Base-by-base conservation (phyloP, 495 filamentous ascomycete species). In the Trichocladium antarcticum region DNA sequence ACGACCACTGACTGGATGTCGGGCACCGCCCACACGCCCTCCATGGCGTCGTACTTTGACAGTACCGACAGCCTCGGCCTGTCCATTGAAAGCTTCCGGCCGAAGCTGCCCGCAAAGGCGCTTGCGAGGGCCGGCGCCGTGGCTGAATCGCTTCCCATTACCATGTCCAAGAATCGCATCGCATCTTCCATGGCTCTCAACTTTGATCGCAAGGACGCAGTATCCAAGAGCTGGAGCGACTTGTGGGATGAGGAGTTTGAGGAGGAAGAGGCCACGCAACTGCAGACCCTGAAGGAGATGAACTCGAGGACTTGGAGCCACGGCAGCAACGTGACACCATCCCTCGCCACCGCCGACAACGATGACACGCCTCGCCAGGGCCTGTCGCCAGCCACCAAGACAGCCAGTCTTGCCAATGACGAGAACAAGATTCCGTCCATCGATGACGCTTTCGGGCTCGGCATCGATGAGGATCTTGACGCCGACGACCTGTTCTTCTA, bases 221-320 rank as follows among this genome's bases (percentile, higher is more conserved):
- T 89, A 10, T 92, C 89, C 22, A 95, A 96, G 79, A 96, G 89
- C 74, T 96, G 89, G 89, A 92, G 87, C 57, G 89, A 96, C 67
- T 74, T 96, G 55, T 96, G 85, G 82, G 89, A 95, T 47, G 89
- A 95, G 64, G 89, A 95, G 45, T 76, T 74, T 22, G 81, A 84
- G 55, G 82, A 92, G 55, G 55, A 55, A 17, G 67, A 69, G 42
- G 74, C 79, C 47, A 74, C 78, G 40, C 74, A 74, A 14, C 46
- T 84, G 42, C 69, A 81, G 54, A 64, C 74, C 47, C 74, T 83
- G 31, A 82, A 82, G 59, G 80, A 83, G 65, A 74, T 84, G 63
- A 88, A 88, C 62, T 81, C 81, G 61, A 76, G 84, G 49, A 87
- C 82, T 56, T 89, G 80, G 80, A 89, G 85, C 57, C 82, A 85